Evolutionary conservation across 169 alveolate genomes (phyloP).

Genomic region (Plasmodium blacklocki): DNA sequence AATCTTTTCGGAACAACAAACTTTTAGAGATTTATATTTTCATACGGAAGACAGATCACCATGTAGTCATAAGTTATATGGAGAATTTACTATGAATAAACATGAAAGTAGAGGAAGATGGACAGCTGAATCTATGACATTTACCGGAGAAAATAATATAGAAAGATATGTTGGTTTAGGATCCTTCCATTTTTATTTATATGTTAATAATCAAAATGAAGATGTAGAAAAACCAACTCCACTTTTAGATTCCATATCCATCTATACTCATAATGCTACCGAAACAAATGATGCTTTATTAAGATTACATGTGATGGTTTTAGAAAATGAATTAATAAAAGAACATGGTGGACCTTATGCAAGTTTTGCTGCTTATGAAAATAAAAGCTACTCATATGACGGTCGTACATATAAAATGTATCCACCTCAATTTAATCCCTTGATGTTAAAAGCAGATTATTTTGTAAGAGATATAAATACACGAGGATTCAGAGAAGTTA

Average conservation of each 20-base stretch:
- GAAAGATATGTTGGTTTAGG: conserved; percentile 55
- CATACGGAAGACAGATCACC: conserved; percentile 1
- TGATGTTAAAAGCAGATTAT: conserved; percentile 7
- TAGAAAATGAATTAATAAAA: conserved; percentile 20
- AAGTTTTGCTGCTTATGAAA: conserved; percentile 51
- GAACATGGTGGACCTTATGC: conserved; percentile 43
- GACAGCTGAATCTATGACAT: conserved; percentile 38
- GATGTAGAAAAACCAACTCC: conserved; percentile 64
- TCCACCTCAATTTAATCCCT: conserved; percentile 19
- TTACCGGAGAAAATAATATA: conserved; percentile 48
- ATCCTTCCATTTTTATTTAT: conserved; percentile 24
- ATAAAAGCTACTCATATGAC: conserved; percentile 44
- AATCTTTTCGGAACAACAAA: conserved; percentile 78
- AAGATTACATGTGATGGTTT: conserved; percentile 34
- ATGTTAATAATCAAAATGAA: conserved; percentile 53
- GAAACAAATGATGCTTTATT: conserved; percentile 46
- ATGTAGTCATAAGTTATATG: conserved; percentile 77
- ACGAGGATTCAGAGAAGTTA: conserved; percentile 53
- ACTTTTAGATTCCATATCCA: conserved; percentile 17
- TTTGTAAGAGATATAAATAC: conserved; percentile 41
- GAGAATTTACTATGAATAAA: conserved; percentile 43
- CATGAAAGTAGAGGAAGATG: conserved; percentile 63
- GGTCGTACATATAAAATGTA: conserved; percentile 17
- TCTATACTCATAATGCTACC: conserved; percentile 37
- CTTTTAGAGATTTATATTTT: conserved; percentile 79